phyloP scores from a whole-genome alignment of 495 filamentous ascomycete species.

The Lepidopterella palustris region DNA sequence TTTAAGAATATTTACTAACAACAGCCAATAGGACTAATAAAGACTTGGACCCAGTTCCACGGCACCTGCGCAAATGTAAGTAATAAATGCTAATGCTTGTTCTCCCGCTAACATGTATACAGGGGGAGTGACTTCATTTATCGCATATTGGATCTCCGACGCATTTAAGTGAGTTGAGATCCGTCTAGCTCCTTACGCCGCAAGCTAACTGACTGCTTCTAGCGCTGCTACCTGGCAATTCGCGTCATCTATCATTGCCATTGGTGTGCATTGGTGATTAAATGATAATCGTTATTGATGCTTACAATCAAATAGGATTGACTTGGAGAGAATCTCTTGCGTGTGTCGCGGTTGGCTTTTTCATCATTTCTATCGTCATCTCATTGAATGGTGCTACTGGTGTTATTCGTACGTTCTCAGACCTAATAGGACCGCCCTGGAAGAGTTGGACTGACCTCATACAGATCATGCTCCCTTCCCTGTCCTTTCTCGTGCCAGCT shows the following conservation, averaged over 20 bases:
- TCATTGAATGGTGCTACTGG: constrained; percentile 51
- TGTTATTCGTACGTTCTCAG: constrained; percentile 30
- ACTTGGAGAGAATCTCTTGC: constrained; percentile 55
- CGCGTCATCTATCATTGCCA: constrained; percentile 22
- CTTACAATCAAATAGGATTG: constrained; percentile 46
- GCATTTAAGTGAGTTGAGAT: constrained; percentile 25
- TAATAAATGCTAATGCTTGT: background rate
- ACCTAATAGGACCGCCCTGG: background rate
- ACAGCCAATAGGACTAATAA: constrained; percentile 25
- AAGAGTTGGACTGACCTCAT: background rate
- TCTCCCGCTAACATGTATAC: too few species aligned
- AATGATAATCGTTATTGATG: constrained; percentile 38
- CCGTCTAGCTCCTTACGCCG: background rate
- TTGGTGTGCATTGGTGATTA: constrained; percentile 3
- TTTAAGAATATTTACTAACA: background rate
- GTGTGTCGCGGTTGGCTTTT: constrained; percentile 55
- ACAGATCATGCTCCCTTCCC: constrained; percentile 61
- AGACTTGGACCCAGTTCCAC: constrained; percentile 27
- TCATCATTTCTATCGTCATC: constrained; percentile 57
- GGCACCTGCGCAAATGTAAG: constrained; percentile 23
- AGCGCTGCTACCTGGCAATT: constrained; percentile 32
- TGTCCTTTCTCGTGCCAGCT: constrained; percentile 58
- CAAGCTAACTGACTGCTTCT: background rate
- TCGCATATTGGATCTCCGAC: constrained; percentile 32
- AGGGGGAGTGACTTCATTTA: constrained; percentile 20